Evolutionary conservation across 2,329 filamentous ascomycete genomes (phyloP).

Genomic region (Leptosphaerulina australis): DNA sequence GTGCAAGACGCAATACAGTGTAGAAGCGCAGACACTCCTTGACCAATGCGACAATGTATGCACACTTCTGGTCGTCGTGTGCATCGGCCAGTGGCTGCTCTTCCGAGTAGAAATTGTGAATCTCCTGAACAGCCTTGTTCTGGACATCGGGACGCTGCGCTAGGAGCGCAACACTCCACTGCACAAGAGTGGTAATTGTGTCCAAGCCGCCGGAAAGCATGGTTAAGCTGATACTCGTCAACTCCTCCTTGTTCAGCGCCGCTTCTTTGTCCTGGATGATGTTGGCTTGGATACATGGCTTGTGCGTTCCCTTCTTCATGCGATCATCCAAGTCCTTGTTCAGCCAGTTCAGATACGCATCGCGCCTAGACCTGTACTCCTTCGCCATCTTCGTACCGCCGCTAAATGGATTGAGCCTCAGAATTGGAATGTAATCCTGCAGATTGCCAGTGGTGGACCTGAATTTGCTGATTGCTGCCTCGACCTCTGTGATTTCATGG

Average conservation of each 20-base stretch:
- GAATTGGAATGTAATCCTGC: constrained; percentile 65
- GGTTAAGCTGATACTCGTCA: constrained; percentile 69
- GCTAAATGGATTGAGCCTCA: constrained; percentile 67
- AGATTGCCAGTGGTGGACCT: constrained; percentile 65
- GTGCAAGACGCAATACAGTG: constrained; percentile 66
- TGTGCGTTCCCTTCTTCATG: constrained; percentile 65
- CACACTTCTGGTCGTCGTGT: constrained; percentile 67
- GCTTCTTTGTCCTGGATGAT: constrained; percentile 69
- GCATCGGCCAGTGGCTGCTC: constrained; percentile 64
- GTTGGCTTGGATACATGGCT: constrained; percentile 71
- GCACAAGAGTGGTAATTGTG: constrained; percentile 68
- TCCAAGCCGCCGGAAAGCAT: constrained; percentile 72
- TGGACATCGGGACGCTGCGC: constrained; percentile 67
- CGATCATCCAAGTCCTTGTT: constrained; percentile 65
- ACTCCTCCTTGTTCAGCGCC: constrained; percentile 65
- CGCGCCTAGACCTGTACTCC: constrained; percentile 65
- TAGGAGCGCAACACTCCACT: constrained; percentile 68
- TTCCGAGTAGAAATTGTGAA: constrained; percentile 59
- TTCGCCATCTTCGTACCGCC: constrained; percentile 63
- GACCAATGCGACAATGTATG: constrained; percentile 68
- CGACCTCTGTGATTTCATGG: constrained; percentile 66
- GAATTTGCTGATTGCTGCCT: constrained; percentile 65
- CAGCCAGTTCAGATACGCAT: constrained; percentile 64
- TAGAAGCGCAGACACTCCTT: constrained; percentile 67
- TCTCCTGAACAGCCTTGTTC: constrained; percentile 63